Evolutionary conservation across 495 filamentous ascomycete genomes (phyloP).

Genomic region (Aspergillus kassunensis): DNA sequence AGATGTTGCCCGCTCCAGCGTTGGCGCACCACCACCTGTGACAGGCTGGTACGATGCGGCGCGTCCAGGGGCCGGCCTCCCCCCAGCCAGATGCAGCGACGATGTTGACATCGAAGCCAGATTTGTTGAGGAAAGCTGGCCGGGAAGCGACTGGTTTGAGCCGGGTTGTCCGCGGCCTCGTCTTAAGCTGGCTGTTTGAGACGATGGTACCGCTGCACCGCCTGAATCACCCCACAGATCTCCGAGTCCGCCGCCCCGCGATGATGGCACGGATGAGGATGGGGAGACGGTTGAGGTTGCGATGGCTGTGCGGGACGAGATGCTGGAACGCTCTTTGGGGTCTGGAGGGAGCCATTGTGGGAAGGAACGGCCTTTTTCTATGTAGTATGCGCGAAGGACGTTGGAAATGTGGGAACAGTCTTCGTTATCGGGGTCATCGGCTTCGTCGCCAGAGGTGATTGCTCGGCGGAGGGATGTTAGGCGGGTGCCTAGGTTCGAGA

Average conservation of each 20-base stretch:
- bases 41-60: constrained; percentile 63
- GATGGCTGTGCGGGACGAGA: constrained; percentile 48
- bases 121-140: constrained; percentile 11
- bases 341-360: constrained; percentile 88
- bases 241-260: constrained; percentile 54
- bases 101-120: constrained; percentile 14
- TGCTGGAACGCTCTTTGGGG: constrained; percentile 65
- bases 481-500: constrained; percentile 73
- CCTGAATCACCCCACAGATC: constrained; percentile 79
- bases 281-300: constrained; percentile 45
- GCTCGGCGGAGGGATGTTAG: constrained; percentile 77
- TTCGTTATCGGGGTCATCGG: constrained; percentile 73
- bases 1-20: constrained; percentile 49
- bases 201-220: constrained; percentile 33
- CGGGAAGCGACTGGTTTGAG: constrained; percentile 11
- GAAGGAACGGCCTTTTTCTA: constrained; percentile 76
- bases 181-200: constrained; percentile 54
- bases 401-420: constrained; percentile 93
- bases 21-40: constrained; percentile 26
- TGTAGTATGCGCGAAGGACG: constrained; percentile 92
- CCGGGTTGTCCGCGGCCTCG: constrained; percentile 32
- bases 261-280: constrained; percentile 28
- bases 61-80: constrained; percentile 61
- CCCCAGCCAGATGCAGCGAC: constrained; percentile 35
- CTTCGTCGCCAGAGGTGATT: constrained; percentile 78